Evolutionary conservation across 2,329 filamentous ascomycete genomes (phyloP).

Genomic region (Colletotrichum sp.): DNA sequence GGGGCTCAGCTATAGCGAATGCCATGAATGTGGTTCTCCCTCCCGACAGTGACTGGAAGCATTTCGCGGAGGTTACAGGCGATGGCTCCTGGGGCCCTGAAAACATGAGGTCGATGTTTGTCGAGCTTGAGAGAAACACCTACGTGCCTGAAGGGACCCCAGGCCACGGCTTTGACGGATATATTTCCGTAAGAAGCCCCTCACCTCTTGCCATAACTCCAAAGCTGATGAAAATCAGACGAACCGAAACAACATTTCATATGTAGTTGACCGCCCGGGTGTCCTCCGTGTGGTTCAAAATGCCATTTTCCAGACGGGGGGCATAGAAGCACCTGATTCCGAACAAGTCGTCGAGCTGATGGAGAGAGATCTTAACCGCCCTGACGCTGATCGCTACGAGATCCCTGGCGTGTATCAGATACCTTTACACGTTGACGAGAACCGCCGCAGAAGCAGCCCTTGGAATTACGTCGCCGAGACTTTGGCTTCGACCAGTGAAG

Average conservation of each 20-base stretch:
- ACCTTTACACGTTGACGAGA: not conserved
- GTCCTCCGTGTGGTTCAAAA: not conserved
- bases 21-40: constrained; percentile 53
- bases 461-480: not conserved
- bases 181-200: constrained; percentile 33
- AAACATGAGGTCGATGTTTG: constrained; percentile 55
- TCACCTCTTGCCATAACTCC: no score
- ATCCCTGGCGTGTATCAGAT: not conserved
- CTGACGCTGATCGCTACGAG: not conserved
- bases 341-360: not conserved
- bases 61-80: constrained; percentile 53
- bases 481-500: not conserved
- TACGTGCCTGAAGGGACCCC: constrained; percentile 41
- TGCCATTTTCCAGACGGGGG: not conserved
- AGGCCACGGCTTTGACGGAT: constrained; percentile 57
- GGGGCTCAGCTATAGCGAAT: constrained; percentile 39
- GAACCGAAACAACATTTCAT: not conserved
- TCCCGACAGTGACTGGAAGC: constrained; percentile 53
- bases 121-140: constrained; percentile 49
- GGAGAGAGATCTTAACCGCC: not conserved
- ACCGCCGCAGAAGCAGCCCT: not conserved
- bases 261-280: not conserved
- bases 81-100: constrained; percentile 53
- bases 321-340: not conserved
- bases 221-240: constrained; percentile 25